Conservation (phyloP, 805 yeast species). For the Suhomyces xylopsoci region DNA sequence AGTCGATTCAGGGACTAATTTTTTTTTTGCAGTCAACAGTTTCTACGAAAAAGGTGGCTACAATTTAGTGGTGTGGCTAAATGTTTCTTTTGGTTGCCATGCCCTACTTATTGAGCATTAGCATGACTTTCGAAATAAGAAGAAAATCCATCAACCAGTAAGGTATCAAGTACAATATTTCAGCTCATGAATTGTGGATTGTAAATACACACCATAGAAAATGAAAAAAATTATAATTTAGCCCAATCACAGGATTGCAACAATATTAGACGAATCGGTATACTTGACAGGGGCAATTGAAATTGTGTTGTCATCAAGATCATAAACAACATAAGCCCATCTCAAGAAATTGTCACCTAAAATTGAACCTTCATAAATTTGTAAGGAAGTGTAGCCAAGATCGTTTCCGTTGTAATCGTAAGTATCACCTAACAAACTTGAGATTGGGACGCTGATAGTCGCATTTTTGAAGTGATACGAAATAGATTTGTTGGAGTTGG, state of each 20-base stretch:
- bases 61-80: no score
- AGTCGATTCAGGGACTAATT: no score
- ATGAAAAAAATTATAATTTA: not conserved
- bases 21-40: no score
- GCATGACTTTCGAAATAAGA: not conserved
- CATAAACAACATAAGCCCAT: constrained; percentile 22
- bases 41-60: no score
- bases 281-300: constrained; percentile 22
- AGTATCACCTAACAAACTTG: constrained; percentile 21
- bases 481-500: constrained; percentile 11
- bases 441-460: constrained; percentile 47
- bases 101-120: no score
- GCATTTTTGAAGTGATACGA: constrained; percentile 58
- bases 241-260: not conserved
- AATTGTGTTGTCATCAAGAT: constrained; percentile 21
- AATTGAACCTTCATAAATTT: constrained; percentile 4
- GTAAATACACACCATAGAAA: not conserved
- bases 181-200: not conserved
- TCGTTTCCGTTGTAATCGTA: not conserved
- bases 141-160: not conserved
- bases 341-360: constrained; percentile 29
- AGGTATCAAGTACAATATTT: no score
- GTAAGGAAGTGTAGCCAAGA: not conserved
- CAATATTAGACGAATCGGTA: constrained; percentile 9
- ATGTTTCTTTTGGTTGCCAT: no score